phyloP scores from a whole-genome alignment of 768 basidiomycete species.

The Amyloporia xantha region DNA sequence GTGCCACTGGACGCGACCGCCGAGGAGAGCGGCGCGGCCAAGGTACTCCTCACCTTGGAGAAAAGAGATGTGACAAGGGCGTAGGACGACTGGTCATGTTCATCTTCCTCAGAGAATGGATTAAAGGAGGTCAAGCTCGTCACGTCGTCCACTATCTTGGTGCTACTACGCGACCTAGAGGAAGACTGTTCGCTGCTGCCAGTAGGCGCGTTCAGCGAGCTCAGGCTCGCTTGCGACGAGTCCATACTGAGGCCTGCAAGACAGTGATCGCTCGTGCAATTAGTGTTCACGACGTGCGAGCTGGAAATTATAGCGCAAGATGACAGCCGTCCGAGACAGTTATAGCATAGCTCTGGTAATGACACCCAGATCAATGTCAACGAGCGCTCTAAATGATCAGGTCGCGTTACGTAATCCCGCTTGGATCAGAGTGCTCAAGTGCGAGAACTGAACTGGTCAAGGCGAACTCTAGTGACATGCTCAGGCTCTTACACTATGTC shows the following conservation, averaged over 20 bases:
- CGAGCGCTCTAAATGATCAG: no score
- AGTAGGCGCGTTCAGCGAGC: not conserved
- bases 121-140: slow-evolving; percentile 81
- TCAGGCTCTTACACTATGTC: no score
- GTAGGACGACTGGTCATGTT: slow-evolving; percentile 83
- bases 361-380: no score
- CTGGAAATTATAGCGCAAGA: not conserved
- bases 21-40: slow-evolving; percentile 59
- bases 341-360: no score
- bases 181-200: slow-evolving; percentile 23
- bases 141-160: slow-evolving; percentile 52
- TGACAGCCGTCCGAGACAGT: not conserved
- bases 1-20: slow-evolving; percentile 34
- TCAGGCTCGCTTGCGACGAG: not conserved
- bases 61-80: slow-evolving; percentile 76
- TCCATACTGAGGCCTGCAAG: not conserved
- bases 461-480: no score
- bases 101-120: slow-evolving; percentile 90
- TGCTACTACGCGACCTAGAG: slow-evolving; percentile 57
- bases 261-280: no score
- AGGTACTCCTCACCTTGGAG: slow-evolving; percentile 74
- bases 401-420: no score
- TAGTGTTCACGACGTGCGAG: no score
- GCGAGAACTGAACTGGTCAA: no score
- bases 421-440: no score